Percentiles rank a stretch among this genome's conserved stretches.
phyloP scores from a whole-genome alignment of 805 yeast genomes.

The Saccharomycodes ludwigii region DNA sequence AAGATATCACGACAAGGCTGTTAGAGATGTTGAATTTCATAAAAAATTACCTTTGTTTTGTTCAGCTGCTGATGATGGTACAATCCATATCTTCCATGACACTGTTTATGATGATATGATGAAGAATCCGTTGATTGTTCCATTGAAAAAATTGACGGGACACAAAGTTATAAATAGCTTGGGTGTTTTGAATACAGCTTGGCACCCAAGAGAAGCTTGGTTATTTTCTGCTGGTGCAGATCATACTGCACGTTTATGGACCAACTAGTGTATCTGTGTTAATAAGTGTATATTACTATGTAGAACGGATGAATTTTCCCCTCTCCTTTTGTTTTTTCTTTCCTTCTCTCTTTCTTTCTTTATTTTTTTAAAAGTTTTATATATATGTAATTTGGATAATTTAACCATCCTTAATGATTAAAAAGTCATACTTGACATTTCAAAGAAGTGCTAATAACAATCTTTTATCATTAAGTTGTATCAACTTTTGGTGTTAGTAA shows the following conservation, averaged over 20 bases:
- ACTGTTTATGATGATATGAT: conserved; percentile 90
- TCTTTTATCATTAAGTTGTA: no score
- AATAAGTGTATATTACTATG: no score
- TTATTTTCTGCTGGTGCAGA: conserved; percentile 95
- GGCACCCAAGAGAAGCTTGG: conserved; percentile 99
- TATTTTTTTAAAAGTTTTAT: no score
- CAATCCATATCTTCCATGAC: conserved; percentile 88
- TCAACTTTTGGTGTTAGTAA: no score
- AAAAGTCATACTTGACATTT: no score
- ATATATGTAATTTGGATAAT: no score
- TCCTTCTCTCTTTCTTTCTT: no score
- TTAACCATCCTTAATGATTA: no score
- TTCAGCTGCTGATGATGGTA: conserved; percentile 91
- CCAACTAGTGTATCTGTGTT: no score
- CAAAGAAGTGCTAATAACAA: no score
- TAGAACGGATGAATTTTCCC: no score
- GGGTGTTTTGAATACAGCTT: conserved; percentile 76
- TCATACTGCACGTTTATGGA: conserved; percentile 92
- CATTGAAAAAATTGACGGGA: conserved; percentile 86
- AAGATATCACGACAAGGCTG: conserved; percentile 91
- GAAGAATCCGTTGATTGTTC: conserved; percentile 92
- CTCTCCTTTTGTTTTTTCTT: no score
- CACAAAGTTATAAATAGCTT: conserved; percentile 69
- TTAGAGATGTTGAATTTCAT: conserved; percentile 79
- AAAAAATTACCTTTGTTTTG: conserved; percentile 82